Conservation (phyloP, 495 filamentous ascomycete species). For the Patellaria atrata region DNA sequence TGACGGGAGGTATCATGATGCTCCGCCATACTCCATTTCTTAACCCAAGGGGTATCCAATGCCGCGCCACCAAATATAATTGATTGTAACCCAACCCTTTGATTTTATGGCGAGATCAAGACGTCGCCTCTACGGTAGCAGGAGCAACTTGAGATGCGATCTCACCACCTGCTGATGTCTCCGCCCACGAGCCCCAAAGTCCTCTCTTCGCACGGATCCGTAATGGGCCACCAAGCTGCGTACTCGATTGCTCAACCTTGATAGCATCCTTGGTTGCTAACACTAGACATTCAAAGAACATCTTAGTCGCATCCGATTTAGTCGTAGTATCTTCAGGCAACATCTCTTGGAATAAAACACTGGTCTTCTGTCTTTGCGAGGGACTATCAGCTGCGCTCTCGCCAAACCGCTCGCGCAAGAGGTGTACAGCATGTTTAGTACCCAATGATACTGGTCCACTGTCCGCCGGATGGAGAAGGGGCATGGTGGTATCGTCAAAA, state of each 20-base stretch:
- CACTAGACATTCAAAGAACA: constrained; percentile 96
- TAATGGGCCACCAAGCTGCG: constrained; percentile 58
- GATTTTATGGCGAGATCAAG: too few species aligned
- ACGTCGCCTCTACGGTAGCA: background rate
- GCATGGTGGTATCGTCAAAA: constrained; percentile 65
- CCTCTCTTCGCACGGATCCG: constrained; percentile 74
- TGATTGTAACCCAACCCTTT: too few species aligned
- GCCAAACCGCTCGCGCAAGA: constrained; percentile 79
- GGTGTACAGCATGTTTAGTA: constrained; percentile 89
- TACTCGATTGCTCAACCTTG: constrained; percentile 81
- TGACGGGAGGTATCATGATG: too few species aligned
- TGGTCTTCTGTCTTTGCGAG: constrained; percentile 52
- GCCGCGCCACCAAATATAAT: too few species aligned
- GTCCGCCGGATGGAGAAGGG: constrained; percentile 62
- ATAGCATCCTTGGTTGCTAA: constrained; percentile 96
- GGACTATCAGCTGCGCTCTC: constrained; percentile 39
- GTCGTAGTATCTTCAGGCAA: constrained; percentile 65
- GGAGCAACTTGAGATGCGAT: constrained; percentile 29
- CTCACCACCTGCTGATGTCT: constrained; percentile 56
- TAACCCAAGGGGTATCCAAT: too few species aligned
- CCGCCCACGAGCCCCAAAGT: constrained; percentile 92
- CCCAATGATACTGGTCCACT: constrained; percentile 72
- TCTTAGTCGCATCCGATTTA: constrained; percentile 85
- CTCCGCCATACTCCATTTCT: too few species aligned
- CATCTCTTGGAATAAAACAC: constrained; percentile 81